Percentiles rank a stretch among this genome's conserved stretches.
These are phyloP conservation scores for Pistacia vera DNA, from an alignment of 345 rosid species.

Conservation along the genomic window DNA sequence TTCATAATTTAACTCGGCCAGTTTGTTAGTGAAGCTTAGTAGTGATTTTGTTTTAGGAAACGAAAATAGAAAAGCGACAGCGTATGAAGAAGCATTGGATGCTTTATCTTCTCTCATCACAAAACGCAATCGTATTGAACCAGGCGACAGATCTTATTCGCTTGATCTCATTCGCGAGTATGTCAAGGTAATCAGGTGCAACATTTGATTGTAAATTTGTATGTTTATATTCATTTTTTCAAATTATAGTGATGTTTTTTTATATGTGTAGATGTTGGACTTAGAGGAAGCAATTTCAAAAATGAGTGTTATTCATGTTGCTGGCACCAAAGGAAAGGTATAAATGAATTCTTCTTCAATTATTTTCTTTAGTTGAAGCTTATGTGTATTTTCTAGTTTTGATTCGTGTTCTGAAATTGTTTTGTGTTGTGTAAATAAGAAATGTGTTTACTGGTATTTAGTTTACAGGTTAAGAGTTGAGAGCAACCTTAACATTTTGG, in stretches of 20 bases:
- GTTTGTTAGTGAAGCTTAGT: background rate
- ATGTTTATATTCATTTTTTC: background rate
- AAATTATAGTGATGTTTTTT: background rate
- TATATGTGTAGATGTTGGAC: constrained; percentile 62
- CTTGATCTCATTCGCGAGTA: constrained; percentile 77
- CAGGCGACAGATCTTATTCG: constrained; percentile 68
- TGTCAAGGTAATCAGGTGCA: constrained; percentile 48
- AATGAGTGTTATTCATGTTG: constrained; percentile 89
- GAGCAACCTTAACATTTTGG: background rate
- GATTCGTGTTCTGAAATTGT: background rate
- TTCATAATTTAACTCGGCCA: background rate
- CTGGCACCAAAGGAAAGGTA: constrained; percentile 99
- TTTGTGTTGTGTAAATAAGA: background rate
- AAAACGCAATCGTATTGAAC: constrained; percentile 72
- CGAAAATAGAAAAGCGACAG: constrained; percentile 7
- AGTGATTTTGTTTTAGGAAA: background rate
- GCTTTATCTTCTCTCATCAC: constrained; percentile 85
- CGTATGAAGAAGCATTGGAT: constrained; percentile 70
- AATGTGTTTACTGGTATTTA: background rate
- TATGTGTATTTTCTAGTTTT: background rate
- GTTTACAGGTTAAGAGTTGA: background rate
- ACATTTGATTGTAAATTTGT: background rate
- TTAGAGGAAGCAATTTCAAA: constrained; percentile 71
- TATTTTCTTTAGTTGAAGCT: background rate
- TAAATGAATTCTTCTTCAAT: background rate